These are phyloP conservation scores for Dalbergia cultrata DNA, from an alignment of 306 rosid species.

Conservation along the genomic window DNA sequence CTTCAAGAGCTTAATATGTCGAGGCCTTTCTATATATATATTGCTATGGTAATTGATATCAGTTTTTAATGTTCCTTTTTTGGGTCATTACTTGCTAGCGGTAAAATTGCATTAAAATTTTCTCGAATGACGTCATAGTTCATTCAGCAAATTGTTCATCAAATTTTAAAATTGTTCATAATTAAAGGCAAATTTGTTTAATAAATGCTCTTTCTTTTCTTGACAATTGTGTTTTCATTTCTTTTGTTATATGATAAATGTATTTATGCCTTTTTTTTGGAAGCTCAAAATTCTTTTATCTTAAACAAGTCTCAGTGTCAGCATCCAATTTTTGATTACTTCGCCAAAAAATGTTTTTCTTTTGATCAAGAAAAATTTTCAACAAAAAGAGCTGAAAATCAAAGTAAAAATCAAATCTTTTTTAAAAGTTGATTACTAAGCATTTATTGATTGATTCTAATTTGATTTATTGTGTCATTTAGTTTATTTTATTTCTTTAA, in stretches of 20 bases:
- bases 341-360: too few species aligned
- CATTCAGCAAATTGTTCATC: not conserved
- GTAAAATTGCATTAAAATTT: not conserved
- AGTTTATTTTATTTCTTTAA: too few species aligned
- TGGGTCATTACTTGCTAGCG: not conserved
- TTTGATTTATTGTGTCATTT: too few species aligned
- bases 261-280: too few species aligned
- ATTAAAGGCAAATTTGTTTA: not conserved
- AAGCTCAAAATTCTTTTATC: too few species aligned
- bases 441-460: too few species aligned
- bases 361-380: too few species aligned
- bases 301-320: too few species aligned
- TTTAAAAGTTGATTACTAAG: too few species aligned
- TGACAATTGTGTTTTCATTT: not conserved
- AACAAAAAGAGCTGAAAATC: too few species aligned
- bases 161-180: not conserved
- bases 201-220: not conserved
- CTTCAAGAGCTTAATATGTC: constrained; percentile 15
- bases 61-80: not conserved
- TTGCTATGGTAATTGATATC: not conserved
- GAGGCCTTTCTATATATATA: not conserved
- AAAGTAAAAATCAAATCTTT: too few species aligned
- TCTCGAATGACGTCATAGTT: not conserved
- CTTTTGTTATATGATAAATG: not conserved
- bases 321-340: too few species aligned